Percentiles rank a stretch among this genome's conserved stretches.
These are phyloP conservation scores for Aaosphaeria pasadenensis DNA, from an alignment of 2,329 filamentous ascomycete genomes.

Conservation along the genomic window DNA sequence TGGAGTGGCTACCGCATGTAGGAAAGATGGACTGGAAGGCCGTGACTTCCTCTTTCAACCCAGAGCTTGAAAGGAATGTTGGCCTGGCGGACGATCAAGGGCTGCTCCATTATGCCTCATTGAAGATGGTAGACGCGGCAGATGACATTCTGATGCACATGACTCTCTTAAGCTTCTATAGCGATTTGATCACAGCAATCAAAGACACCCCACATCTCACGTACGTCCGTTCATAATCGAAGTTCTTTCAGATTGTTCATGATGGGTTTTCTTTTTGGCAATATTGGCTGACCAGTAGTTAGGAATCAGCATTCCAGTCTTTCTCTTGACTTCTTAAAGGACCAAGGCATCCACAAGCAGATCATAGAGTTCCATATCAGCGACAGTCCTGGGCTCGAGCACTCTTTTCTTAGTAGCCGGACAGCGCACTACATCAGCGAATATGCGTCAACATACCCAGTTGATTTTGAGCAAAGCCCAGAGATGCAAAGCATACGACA, in stretches of 20 bases:
- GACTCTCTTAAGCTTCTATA: conserved; percentile 57
- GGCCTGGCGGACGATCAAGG: conserved; percentile 32
- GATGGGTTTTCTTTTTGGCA: neutral
- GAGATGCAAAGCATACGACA: conserved; percentile 45
- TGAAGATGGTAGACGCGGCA: conserved; percentile 54
- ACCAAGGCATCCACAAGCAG: conserved; percentile 49
- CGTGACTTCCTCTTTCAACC: conserved; percentile 50
- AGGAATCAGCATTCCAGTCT: conserved; percentile 38
- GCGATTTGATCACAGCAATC: conserved; percentile 49
- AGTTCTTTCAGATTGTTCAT: neutral
- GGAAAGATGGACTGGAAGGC: conserved; percentile 55
- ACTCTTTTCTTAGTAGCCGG: conserved; percentile 53
- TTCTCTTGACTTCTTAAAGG: conserved; percentile 53
- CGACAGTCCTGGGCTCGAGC: conserved; percentile 49
- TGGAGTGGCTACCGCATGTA: conserved; percentile 56
- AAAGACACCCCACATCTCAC: conserved; percentile 26
- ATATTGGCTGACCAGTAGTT: neutral
- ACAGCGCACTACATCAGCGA: conserved; percentile 57
- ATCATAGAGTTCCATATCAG: conserved; percentile 51
- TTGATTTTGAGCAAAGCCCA: conserved; percentile 50
- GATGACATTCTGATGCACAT: conserved; percentile 60
- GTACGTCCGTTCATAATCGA: too few species aligned
- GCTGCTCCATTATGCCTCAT: conserved; percentile 54
- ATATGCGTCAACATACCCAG: conserved; percentile 54
- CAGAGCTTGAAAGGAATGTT: conserved; percentile 49